Evolutionary conservation across 768 basidiomycete species (phyloP), one percentile per base, ranked within the genome.

Genomic region (Trametes coccinea): DNA sequence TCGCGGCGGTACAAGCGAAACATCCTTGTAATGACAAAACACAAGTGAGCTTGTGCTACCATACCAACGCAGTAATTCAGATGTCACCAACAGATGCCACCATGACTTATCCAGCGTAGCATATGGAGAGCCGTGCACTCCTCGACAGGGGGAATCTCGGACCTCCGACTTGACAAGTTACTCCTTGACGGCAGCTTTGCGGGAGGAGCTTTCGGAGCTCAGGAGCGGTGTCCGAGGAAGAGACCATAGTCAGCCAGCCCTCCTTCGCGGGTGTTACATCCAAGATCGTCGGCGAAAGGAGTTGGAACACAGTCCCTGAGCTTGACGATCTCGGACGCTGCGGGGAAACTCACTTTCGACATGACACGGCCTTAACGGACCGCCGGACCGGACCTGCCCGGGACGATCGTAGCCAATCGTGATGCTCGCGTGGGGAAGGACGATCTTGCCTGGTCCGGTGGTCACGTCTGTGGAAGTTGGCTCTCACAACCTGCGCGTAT

Each of bases 141-240:
- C 34, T 37, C 34, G 11, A 37, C 6, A 37, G 11, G 34, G 34
- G 34, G 11, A 37, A 37, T 11, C 34, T 37, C 34, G 34, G 34
- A 37, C 34, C 6, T 37, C 34, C 34, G 34, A 11, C 22, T 37
- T 5, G 34, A 37, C 6, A 37, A 37, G 6, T 6, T 6, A 11
- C 34, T 37, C 34, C 34, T 37, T 37, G 11, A 37, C 34, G 34
- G 34, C 34, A 6, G 34, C 34, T 11, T 6, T 11, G 5, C 34
- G 6, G 11, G 5, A 43, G 41, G 7, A 43, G 4, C 29, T 14
- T 30, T 17, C 57, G 57, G 57, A 30, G 1, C 3, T 17, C 49
- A 59, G 57, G 49, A 34, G 57, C 57, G 57, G 30, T n/a, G 3
- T 59, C 57, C 57, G 57, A 59, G 34, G 34, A 56, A 48, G 44